A percentile compares a stretch with the other conserved stretches of the same genome.
Conservation (phyloP, 2,329 filamentous ascomycete species). For the Cladosporium sp. region DNA sequence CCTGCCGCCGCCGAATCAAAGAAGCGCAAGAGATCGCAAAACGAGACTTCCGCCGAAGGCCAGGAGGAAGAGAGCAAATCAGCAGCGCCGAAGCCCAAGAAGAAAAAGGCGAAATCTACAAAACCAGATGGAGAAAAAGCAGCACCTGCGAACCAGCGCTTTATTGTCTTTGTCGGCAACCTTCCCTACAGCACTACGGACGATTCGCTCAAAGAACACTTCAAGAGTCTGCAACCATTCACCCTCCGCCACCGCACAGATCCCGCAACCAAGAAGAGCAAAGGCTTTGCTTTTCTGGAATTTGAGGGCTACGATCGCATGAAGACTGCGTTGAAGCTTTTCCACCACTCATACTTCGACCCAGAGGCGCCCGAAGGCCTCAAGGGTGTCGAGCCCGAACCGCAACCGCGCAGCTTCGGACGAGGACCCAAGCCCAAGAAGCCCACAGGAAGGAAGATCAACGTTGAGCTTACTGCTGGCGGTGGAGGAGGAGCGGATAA, state of each 20-base stretch:
- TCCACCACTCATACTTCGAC: conserved; percentile 79
- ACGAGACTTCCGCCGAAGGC: neutral
- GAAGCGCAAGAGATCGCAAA: conserved; percentile 24
- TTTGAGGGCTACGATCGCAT: conserved; percentile 82
- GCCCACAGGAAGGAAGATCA: conserved; percentile 70
- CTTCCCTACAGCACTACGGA: conserved; percentile 79
- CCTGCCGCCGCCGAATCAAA: conserved; percentile 20
- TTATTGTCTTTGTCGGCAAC: conserved; percentile 83
- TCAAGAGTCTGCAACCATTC: conserved; percentile 67
- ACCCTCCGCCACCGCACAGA: conserved; percentile 70
- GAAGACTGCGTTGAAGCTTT: conserved; percentile 86
- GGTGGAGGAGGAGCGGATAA: conserved; percentile 69
- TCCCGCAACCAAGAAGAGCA: conserved; percentile 60
- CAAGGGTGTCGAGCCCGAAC: conserved; percentile 11
- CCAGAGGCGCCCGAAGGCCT: conserved; percentile 25
- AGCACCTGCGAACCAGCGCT: conserved; percentile 40
- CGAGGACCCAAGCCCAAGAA: conserved; percentile 29
- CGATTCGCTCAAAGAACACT: conserved; percentile 67
- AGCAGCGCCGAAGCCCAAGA: conserved; percentile 8
- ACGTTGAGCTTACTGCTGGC: conserved; percentile 88
- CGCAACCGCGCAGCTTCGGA: conserved; percentile 11
- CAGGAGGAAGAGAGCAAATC: conserved; percentile 1
- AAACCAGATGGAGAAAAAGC: conserved; percentile 14
- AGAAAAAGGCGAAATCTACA: conserved; percentile 13
- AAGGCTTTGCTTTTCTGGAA: conserved; percentile 83